phyloP scores from a whole-genome alignment of 495 filamentous ascomycete species.

The Baudoinia panamericana region DNA sequence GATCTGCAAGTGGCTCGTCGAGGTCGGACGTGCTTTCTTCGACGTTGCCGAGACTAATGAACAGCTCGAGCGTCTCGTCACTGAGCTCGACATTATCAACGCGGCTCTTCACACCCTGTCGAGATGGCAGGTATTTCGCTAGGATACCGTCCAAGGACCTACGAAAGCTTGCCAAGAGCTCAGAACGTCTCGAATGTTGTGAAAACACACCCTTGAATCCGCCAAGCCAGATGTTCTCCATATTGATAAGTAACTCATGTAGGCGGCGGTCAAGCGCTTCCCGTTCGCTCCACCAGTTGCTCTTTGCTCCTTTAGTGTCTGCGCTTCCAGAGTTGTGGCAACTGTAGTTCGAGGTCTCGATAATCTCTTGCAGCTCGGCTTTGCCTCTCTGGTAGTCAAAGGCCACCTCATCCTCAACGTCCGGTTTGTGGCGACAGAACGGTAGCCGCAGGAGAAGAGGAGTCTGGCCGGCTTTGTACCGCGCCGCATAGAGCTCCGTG shows the following conservation, averaged over 20 bases:
- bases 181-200: conserved; percentile 44
- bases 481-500: conserved; percentile 71
- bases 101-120: conserved; percentile 43
- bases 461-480: conserved; percentile 53
- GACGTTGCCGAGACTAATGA: conserved; percentile 70
- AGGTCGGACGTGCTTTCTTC: conserved; percentile 51
- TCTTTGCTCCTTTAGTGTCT: conserved; percentile 48
- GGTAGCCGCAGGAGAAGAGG: conserved; percentile 82
- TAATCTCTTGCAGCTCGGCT: conserved; percentile 68
- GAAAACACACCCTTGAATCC: conserved; percentile 88
- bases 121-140: conserved; percentile 77
- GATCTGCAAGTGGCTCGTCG: conserved; percentile 73
- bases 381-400: conserved; percentile 73
- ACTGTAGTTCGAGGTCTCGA: conserved; percentile 62
- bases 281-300: conserved; percentile 77
- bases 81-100: conserved; percentile 48
- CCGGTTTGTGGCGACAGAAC: conserved; percentile 61
- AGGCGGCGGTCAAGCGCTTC: conserved; percentile 66
- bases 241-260: conserved; percentile 63
- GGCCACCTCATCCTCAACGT: conserved; percentile 63
- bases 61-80: conserved; percentile 67
- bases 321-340: conserved; percentile 59
- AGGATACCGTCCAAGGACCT: conserved; percentile 68
- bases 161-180: conserved; percentile 59
- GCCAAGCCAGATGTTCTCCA: conserved; percentile 88